Conservation (phyloP, 176 grass and related monocot species). For the Calamus simplicifolius region DNA sequence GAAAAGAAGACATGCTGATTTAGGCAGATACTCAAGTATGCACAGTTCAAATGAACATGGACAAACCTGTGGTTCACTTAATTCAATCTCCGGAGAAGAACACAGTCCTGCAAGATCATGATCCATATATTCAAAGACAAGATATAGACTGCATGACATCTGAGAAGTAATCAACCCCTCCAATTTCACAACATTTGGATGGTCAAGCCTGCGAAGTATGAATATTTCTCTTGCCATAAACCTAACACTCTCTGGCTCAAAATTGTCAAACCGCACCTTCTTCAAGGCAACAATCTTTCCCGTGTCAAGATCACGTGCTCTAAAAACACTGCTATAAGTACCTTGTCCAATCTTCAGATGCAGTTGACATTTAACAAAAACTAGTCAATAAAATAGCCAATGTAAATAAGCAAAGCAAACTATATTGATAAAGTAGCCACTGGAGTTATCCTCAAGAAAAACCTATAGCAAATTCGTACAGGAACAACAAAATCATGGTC, state of each 20-base stretch:
- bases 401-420: no score
- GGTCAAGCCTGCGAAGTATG: slow-evolving; percentile 80
- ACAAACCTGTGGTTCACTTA: slow-evolving; percentile 77
- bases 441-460: no score
- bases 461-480: no score
- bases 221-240: slow-evolving; percentile 99
- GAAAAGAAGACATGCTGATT: no score
- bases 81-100: slow-evolving; percentile 75
- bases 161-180: slow-evolving; percentile 90
- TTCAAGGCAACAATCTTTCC: slow-evolving; percentile 94
- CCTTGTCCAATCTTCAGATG: slow-evolving; percentile 81
- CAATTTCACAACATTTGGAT: slow-evolving; percentile 93
- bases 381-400: slow-evolving; percentile 1
- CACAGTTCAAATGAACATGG: not conserved
- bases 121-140: slow-evolving; percentile 99
- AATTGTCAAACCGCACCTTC: slow-evolving; percentile 95
- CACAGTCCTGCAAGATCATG: slow-evolving; percentile 93
- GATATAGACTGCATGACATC: slow-evolving; percentile 82
- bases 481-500: no score
- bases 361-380: not conserved
- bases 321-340: slow-evolving; percentile 95
- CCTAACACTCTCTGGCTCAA: slow-evolving; percentile 86
- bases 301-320: slow-evolving; percentile 60
- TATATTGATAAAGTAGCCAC: no score
- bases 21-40: no score